These are phyloP conservation scores for Botrytis galanthina DNA, from an alignment of 2,329 filamentous ascomycete species.

Conservation along the genomic window DNA sequence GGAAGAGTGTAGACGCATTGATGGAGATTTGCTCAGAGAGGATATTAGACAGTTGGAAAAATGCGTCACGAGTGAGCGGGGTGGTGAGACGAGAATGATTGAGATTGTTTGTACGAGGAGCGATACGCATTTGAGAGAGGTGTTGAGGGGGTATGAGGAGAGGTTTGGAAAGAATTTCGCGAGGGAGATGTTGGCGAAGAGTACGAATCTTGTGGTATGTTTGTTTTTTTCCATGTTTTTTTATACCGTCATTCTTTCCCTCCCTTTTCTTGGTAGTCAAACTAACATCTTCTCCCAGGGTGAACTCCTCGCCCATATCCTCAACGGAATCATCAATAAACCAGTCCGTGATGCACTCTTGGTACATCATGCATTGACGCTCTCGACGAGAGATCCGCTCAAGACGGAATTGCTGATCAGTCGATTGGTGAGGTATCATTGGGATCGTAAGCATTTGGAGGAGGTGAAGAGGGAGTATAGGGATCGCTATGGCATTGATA, in stretches of 20 bases:
- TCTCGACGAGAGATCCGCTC: conserved; percentile 62
- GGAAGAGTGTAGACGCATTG: conserved; percentile 56
- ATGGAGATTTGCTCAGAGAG: conserved; percentile 55
- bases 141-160: conserved; percentile 73
- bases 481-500: conserved; percentile 69
- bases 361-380: conserved; percentile 82
- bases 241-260: background rate
- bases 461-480: conserved; percentile 77
- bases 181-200: conserved; percentile 81
- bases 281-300: conserved; percentile 54
- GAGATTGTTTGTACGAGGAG: conserved; percentile 77
- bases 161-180: conserved; percentile 80
- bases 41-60: conserved; percentile 72
- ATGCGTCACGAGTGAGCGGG: conserved; percentile 69
- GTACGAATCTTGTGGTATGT: conserved; percentile 87
- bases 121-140: conserved; percentile 77
- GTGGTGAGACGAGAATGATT: conserved; percentile 86
- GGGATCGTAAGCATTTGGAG: conserved; percentile 81
- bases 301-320: conserved; percentile 88
- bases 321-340: conserved; percentile 95
- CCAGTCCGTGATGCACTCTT: conserved; percentile 90
- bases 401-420: conserved; percentile 86
- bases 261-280: too few species aligned
- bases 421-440: conserved; percentile 84
- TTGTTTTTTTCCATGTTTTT: background rate